Base-by-base conservation (phyloP, 1,139 yeast genomes). In the Yamadazyma taylorii region DNA sequence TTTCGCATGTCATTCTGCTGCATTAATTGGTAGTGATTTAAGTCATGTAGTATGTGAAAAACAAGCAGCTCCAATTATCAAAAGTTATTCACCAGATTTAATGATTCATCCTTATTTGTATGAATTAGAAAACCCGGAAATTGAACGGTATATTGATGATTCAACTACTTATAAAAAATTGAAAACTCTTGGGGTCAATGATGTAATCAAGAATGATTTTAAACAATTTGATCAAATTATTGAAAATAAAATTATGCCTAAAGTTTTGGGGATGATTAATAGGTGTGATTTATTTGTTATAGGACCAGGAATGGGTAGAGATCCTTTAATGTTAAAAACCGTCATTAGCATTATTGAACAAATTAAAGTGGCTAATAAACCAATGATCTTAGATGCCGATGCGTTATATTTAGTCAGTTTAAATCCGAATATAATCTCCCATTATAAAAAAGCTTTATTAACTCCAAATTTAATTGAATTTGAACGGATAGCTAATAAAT, bases 241-340 rank as follows among this genome's bases (percentile, higher is more conserved):
- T 27, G 69, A 71, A 16, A 52, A 53, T 9, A 56, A 63, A 24
- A 68, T 85, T 4, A 50, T 86, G 51, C 80, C 81, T 22, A 78
- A 79, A 51, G 75, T 86, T 8, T 50, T 60, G 14, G 44, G 65
- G 0, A 56, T 90, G 24, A 61, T 92, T 24, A 71, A 73, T 25
- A 65, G 95, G 32, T 75, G 87, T 44, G 95, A 90, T 53, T 85
- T 83, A 11, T 79, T 90, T 17, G 86, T 92, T 2, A 73, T 90
- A 28, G 98, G 98, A 0, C 97, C 98, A 0, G 98, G 98, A 0
- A 75, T 89, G 45, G 98, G 98, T 0, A 67, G 97, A 33, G 96
- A 88, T 56, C 61, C 66, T 4, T 58, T 77, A 25, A 83, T 88
- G 88, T 60, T 83, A 42, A 69, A 73, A 36, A 73, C 84, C 1